Evolutionary conservation across 331 rosid genomes (phyloP).

Genomic region (Acacia concinna): DNA sequence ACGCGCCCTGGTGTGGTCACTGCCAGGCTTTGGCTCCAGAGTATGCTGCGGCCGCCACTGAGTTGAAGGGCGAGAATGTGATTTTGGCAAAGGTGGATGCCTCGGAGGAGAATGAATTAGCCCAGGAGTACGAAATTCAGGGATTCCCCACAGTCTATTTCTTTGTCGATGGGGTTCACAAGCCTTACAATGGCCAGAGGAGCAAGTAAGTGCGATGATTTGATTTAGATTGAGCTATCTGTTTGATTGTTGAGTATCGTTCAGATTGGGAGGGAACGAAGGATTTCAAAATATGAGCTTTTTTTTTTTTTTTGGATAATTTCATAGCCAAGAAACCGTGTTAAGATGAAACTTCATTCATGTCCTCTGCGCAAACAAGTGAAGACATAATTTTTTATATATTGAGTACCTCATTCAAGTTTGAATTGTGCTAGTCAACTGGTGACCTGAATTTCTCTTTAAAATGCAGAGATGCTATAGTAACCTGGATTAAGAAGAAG

Average conservation of each 20-base stretch:
- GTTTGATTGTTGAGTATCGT: background rate
- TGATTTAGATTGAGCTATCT: background rate
- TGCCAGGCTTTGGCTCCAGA: constrained; percentile 91
- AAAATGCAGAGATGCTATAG: constrained; percentile 67
- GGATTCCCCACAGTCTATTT: constrained; percentile 82
- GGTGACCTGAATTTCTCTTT: background rate
- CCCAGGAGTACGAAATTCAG: constrained; percentile 80
- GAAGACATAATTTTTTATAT: background rate
- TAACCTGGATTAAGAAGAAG: constrained; percentile 95
- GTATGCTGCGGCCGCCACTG: constrained; percentile 92
- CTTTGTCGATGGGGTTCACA: constrained; percentile 83
- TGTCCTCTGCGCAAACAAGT: background rate
- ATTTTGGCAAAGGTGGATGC: constrained; percentile 87
- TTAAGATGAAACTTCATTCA: background rate
- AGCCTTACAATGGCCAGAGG: constrained; percentile 81
- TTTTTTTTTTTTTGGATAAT: too few relatives aligned
- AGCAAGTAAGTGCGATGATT: constrained; percentile 50
- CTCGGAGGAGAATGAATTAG: constrained; percentile 73
- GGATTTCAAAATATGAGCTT: too few relatives aligned
- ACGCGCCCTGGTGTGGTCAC: constrained; percentile 99
- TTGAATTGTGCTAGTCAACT: background rate
- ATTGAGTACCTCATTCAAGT: background rate
- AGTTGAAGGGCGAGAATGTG: constrained; percentile 67
- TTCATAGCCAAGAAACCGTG: background rate
- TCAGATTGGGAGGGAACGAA: too few relatives aligned